These are phyloP conservation scores for Blastobotrys raffinosifermentans DNA, from an alignment of 1,139 yeast species.

Conservation along the genomic window DNA sequence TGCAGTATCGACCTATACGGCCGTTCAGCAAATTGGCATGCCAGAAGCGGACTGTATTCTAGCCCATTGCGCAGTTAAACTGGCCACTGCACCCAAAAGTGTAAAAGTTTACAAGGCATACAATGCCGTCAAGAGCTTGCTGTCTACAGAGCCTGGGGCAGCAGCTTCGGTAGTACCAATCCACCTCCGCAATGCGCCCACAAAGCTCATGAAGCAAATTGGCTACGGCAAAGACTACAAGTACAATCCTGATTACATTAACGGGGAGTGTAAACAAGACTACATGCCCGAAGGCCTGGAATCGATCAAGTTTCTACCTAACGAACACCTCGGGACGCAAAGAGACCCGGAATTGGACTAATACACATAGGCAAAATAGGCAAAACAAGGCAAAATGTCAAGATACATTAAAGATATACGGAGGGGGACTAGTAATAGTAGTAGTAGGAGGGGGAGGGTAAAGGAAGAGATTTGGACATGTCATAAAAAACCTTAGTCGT, in stretches of 20 bases:
- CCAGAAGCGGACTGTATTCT: conserved; percentile 91
- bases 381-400: conserved; percentile 1
- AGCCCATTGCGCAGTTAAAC: conserved; percentile 87
- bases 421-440: too few species aligned
- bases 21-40: conserved; percentile 88
- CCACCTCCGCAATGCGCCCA: conserved; percentile 92
- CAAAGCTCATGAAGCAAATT: conserved; percentile 76
- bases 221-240: conserved; percentile 83
- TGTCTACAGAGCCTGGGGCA: conserved; percentile 54
- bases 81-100: conserved; percentile 81
- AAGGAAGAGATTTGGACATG: too few species aligned
- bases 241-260: conserved; percentile 72
- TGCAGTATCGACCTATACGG: conserved; percentile 78
- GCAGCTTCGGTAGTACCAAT: conserved; percentile 42
- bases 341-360: conserved; percentile 13
- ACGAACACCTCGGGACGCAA: conserved; percentile 36
- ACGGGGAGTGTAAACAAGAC: conserved; percentile 68
- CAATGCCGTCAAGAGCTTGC: conserved; percentile 53
- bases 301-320: conserved; percentile 35
- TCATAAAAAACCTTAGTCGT: too few species aligned
- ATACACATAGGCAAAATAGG: background rate
- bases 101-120: conserved; percentile 80
- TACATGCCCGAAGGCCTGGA: conserved; percentile 34
- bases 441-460: too few species aligned
- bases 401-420: too few species aligned